These are phyloP conservation scores for Vaccinium corymbosum DNA, from an alignment of 148 eudicot genomes.

Conservation along the genomic window DNA sequence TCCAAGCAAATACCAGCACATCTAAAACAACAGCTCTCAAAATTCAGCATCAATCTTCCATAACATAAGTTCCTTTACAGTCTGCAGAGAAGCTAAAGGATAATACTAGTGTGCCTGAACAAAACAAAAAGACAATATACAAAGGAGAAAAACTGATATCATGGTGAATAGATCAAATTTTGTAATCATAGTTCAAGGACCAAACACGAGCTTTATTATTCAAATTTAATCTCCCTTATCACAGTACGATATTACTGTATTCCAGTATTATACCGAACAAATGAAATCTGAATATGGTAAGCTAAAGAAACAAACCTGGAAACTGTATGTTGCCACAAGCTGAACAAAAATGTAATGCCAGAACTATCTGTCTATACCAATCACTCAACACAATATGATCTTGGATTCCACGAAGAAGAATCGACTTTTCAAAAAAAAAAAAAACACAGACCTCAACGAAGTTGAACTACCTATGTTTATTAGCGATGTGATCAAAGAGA, in stretches of 20 bases:
- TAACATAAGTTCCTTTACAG: background rate
- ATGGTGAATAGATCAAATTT: background rate
- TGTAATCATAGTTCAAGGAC: background rate
- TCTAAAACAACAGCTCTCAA: too few species aligned
- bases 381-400: background rate
- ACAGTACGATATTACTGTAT: background rate
- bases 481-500: conserved; percentile 50
- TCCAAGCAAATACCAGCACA: too few species aligned
- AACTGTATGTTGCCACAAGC: conserved; percentile 7
- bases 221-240: too few species aligned
- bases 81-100: background rate
- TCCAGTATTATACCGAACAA: background rate
- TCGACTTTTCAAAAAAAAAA: background rate
- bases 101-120: background rate
- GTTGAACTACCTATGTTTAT: conserved; percentile 15
- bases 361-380: background rate
- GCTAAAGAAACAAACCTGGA: conserved; percentile 5
- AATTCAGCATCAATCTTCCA: too few species aligned
- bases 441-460: background rate
- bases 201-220: background rate
- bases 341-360: background rate
- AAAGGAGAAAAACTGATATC: background rate
- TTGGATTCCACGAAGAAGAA: background rate
- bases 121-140: background rate
- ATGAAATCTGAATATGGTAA: background rate